These are phyloP conservation scores for Telopea speciosissima DNA, from an alignment of 177 flowering plant species.

Conservation along the genomic window DNA sequence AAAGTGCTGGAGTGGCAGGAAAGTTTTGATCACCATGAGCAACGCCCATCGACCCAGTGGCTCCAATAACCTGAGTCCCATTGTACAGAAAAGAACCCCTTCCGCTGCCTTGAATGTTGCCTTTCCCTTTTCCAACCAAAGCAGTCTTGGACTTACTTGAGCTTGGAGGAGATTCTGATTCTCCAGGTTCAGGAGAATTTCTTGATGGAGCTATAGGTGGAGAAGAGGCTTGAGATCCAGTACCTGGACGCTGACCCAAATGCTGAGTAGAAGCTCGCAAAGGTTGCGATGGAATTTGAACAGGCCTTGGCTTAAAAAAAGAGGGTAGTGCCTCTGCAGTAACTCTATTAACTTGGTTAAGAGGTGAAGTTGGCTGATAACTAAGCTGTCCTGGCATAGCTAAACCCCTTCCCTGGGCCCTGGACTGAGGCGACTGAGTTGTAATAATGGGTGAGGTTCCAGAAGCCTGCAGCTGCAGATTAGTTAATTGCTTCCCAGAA, in stretches of 20 bases:
- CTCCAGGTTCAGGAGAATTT: constrained; percentile 49
- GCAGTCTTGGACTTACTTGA: constrained; percentile 53
- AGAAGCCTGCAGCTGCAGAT: constrained; percentile 38
- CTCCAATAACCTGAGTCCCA: constrained; percentile 69
- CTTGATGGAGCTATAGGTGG: constrained; percentile 46
- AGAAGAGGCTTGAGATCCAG: constrained; percentile 54
- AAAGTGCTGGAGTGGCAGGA: constrained; percentile 58
- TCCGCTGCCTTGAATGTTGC: constrained; percentile 52
- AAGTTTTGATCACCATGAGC: constrained; percentile 77
- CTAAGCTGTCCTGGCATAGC: constrained; percentile 32
- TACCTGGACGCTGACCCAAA: constrained; percentile 39
- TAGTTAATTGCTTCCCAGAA: constrained; percentile 36
- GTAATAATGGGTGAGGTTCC: constrained; percentile 33
- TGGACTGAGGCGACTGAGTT: constrained; percentile 35
- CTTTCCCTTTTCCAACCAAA: constrained; percentile 67
- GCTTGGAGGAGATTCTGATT: constrained; percentile 47
- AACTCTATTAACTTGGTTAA: constrained; percentile 40
- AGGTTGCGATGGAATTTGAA: constrained; percentile 38
- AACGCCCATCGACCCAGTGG: constrained; percentile 55
- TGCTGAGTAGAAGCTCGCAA: constrained; percentile 43
- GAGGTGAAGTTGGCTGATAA: constrained; percentile 40
- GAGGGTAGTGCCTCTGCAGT: constrained; percentile 28
- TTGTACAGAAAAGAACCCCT: constrained; percentile 61
- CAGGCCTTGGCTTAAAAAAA: constrained; percentile 33
- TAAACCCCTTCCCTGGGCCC: constrained; percentile 48